Evolutionary conservation across 1,284 basidiomycete genomes (phyloP).

Genomic region (Leccinum fuscescens): DNA sequence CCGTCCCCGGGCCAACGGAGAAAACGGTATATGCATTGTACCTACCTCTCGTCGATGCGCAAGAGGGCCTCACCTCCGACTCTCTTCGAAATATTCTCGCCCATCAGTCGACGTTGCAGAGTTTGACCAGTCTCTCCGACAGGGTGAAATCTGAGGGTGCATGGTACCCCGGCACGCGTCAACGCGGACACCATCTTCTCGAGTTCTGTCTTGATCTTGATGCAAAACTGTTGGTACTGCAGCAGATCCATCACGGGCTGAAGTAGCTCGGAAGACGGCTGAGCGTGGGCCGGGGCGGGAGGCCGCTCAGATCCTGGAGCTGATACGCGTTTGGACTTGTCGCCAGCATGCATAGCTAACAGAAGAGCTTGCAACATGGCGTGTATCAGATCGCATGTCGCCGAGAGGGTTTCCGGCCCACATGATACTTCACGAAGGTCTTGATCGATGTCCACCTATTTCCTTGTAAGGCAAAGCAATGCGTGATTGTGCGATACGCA

Average conservation of each 20-base stretch:
- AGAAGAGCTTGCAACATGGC: constrained; percentile 61
- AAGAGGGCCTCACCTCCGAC: constrained; percentile 69
- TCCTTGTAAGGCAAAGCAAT: constrained; percentile 11
- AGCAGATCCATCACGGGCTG: constrained; percentile 72
- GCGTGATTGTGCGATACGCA: constrained; percentile 7
- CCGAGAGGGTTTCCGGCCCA: constrained; percentile 27
- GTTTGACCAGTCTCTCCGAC: constrained; percentile 66
- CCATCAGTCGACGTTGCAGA: constrained; percentile 36
- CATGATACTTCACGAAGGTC: constrained; percentile 7
- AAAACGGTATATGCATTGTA: not conserved
- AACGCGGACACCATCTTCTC: constrained; percentile 49
- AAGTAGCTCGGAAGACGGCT: constrained; percentile 43
- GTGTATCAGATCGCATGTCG: constrained; percentile 71
- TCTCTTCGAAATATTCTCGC: constrained; percentile 33
- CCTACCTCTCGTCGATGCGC: constrained; percentile 62
- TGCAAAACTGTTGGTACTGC: constrained; percentile 73
- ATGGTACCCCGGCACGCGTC: constrained; percentile 52
- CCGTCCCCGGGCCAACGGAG: not conserved
- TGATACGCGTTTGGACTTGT: constrained; percentile 51
- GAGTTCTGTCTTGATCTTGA: constrained; percentile 58
- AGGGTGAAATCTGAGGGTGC: constrained; percentile 56
- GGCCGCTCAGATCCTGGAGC: constrained; percentile 30
- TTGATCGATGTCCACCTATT: constrained; percentile 35
- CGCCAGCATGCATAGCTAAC: constrained; percentile 55
- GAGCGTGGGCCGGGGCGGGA: not conserved